Conservation (phyloP, 768 basidiomycete species). For the Jaapia argillacea region DNA sequence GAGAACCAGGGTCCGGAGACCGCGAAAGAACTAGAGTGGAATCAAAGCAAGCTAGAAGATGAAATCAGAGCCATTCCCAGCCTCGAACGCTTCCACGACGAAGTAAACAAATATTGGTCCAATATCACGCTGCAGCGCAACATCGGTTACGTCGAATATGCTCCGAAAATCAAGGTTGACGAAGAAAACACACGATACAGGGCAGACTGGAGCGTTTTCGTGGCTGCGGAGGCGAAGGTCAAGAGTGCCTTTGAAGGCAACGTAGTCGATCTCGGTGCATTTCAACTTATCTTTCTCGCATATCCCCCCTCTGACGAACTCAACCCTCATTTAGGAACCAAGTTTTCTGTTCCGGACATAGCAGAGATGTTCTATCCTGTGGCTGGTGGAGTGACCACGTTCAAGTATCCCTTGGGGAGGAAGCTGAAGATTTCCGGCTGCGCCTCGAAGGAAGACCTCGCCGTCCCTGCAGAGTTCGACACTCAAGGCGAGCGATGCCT, state of each 20-base stretch:
- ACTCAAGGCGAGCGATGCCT: constrained; percentile 18
- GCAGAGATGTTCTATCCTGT: constrained; percentile 15
- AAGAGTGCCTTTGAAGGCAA: constrained; percentile 12
- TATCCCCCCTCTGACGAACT: constrained; percentile 7
- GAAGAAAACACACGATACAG: constrained; percentile 16
- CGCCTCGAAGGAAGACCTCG: constrained; percentile 16
- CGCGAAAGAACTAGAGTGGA: constrained; percentile 1
- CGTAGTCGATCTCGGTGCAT: constrained; percentile 15
- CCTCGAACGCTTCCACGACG: constrained; percentile 5
- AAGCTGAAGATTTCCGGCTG: constrained; percentile 20
- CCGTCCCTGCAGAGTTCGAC: constrained; percentile 20
- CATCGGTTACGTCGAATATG: constrained; percentile 17
- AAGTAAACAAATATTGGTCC: not conserved
- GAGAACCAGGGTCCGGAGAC: not conserved
- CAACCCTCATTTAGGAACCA: constrained; percentile 18
- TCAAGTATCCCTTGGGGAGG: constrained; percentile 19
- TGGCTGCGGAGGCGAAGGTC: constrained; percentile 13
- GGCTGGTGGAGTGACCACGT: constrained; percentile 6
- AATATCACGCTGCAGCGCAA: constrained; percentile 8
- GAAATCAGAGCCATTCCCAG: not conserved
- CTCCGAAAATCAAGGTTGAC: constrained; percentile 14
- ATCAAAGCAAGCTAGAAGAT: not conserved
- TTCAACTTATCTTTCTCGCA: constrained; percentile 5
- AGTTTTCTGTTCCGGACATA: constrained; percentile 15
- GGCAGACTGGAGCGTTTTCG: constrained; percentile 14